Percentiles rank a stretch among this genome's conserved stretches.
Evolutionary conservation across 176 grass and related monocot genomes (phyloP).

Genomic region (Eleusine coracana): DNA sequence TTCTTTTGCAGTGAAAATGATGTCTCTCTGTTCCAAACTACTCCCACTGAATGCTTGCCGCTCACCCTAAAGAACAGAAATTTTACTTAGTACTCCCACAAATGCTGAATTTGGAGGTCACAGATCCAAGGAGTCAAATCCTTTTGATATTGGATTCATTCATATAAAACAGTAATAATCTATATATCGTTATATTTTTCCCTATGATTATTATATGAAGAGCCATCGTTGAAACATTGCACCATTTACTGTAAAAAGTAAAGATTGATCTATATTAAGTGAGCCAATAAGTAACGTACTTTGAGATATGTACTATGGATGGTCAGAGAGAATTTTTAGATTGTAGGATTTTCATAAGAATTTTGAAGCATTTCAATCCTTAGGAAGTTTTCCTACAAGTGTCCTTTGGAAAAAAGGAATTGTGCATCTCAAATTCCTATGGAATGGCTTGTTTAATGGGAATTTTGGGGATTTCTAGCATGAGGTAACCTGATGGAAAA

Average conservation of each 20-base stretch:
- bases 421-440: too few relatives aligned
- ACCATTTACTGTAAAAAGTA: neutral
- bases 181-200: neutral
- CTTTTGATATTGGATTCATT: neutral
- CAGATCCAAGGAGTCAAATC: neutral
- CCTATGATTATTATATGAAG: neutral
- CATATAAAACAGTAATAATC: neutral
- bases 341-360: too few relatives aligned
- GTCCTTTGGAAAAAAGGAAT: too few relatives aligned
- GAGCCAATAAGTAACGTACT: neutral
- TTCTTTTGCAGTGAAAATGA: slow-evolving; percentile 56
- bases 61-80: slow-evolving; percentile 53
- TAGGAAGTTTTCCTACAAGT: too few relatives aligned
- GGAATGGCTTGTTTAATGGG: too few relatives aligned
- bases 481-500: too few relatives aligned
- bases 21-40: slow-evolving; percentile 55
- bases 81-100: neutral
- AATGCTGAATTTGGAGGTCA: neutral
- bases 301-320: neutral
- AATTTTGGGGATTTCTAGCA: too few relatives aligned
- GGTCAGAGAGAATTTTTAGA: neutral
- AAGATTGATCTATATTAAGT: neutral
- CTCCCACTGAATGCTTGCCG: slow-evolving; percentile 74
- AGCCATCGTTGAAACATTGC: neutral
- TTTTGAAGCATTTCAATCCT: too few relatives aligned